Conservation (phyloP, 345 rosid species). For the Bruguiera parviflora region DNA sequence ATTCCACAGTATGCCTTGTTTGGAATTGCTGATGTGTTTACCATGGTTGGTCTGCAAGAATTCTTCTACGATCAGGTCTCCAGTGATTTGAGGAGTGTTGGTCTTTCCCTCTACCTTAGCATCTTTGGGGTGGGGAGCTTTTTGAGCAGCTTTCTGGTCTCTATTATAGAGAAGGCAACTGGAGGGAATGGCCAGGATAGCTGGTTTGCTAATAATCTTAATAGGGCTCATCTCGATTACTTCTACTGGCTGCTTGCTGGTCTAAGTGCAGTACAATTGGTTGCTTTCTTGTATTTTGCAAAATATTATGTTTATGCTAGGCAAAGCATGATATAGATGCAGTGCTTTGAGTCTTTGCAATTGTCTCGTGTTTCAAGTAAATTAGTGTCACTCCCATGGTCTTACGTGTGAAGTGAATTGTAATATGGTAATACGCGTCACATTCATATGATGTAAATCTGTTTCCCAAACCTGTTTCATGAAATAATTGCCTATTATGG, state of each 20-base stretch:
- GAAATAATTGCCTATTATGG: no score
- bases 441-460: no score
- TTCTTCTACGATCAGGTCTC: constrained; percentile 20
- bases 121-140: not conserved
- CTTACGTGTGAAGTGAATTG: no score
- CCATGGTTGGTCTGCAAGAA: constrained; percentile 20
- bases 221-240: constrained; percentile 21
- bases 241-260: constrained; percentile 18
- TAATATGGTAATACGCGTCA: no score
- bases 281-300: constrained; percentile 12
- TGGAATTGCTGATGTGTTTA: constrained; percentile 17
- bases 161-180: not conserved
- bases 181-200: not conserved
- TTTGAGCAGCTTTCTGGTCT: not conserved
- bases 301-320: constrained; percentile 9
- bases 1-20: constrained; percentile 17
- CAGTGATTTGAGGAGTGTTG: constrained; percentile 16
- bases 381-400: not conserved
- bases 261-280: not conserved
- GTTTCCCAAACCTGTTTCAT: no score
- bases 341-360: no score
- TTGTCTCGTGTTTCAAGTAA: not conserved
- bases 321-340: not conserved
- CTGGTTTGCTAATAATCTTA: constrained; percentile 8
- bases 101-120: constrained; percentile 17